These are phyloP conservation scores for Magnaporthiopsis rhizophila DNA, from an alignment of 2,329 filamentous ascomycete species.

Conservation along the genomic window DNA sequence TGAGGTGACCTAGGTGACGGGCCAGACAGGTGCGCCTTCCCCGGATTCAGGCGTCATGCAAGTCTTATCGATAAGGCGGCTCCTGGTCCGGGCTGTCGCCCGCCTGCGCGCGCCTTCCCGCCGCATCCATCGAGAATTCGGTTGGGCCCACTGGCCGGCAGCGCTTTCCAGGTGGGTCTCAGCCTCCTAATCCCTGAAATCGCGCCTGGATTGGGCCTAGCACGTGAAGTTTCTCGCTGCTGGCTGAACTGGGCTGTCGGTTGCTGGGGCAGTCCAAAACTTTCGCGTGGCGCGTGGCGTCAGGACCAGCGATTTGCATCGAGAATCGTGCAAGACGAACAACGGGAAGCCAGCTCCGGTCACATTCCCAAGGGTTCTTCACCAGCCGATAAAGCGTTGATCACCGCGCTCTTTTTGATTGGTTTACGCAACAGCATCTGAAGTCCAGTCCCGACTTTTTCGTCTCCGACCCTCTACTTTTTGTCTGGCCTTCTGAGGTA, in stretches of 20 bases:
- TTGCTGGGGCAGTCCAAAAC: not conserved
- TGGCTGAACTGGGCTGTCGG: not conserved
- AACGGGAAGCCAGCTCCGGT: not conserved
- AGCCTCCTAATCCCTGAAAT: not conserved
- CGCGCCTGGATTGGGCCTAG: not conserved
- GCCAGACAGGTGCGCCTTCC: not conserved
- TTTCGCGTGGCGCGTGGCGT: not conserved
- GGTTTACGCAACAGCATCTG: not conserved
- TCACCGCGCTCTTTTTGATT: not conserved
- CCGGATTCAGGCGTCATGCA: constrained; percentile 3
- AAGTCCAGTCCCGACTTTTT: not conserved
- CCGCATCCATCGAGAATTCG: not conserved
- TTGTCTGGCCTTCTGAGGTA: not conserved
- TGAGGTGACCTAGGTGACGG: not conserved
- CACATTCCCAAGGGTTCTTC: not conserved
- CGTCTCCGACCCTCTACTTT: not conserved
- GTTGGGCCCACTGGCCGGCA: not conserved
- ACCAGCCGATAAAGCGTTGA: not conserved
- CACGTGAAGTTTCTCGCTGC: not conserved
- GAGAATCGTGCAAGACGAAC: not conserved
- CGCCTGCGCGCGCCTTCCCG: not conserved
- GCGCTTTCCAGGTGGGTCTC: not conserved
- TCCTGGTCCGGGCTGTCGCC: no score
- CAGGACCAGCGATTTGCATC: not conserved
- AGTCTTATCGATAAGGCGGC: constrained; percentile 3